Conservation (phyloP, 192 early-diverging fungal genomes). For the Chytriomyces hyalinus region DNA sequence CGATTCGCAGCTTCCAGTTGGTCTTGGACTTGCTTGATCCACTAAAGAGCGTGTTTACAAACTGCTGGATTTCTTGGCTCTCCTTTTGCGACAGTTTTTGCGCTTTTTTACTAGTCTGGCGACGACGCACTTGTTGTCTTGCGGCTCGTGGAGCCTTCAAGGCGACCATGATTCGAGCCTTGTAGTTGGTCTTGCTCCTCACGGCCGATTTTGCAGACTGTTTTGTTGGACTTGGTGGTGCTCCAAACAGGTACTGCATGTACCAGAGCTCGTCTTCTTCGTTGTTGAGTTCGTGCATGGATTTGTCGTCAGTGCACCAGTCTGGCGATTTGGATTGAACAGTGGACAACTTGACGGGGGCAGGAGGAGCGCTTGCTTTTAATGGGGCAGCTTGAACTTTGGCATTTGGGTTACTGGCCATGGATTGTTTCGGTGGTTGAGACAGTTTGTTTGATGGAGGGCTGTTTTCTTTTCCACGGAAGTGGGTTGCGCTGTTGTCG, state of each 20-base stretch:
- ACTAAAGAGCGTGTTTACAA: neutral
- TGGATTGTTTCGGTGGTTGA: neutral
- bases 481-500: slow-evolving; percentile 4
- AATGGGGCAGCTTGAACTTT: neutral
- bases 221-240: neutral
- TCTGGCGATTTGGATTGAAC: neutral
- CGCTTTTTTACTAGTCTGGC: neutral
- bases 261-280: slow-evolving; percentile 25
- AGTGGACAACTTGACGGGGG: too few relatives aligned
- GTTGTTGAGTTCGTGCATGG: neutral
- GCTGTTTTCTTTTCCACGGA: neutral
- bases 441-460: too few relatives aligned
- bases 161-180: neutral
- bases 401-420: neutral
- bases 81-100: neutral
- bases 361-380: neutral
- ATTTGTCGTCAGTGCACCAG: slow-evolving; percentile 9
- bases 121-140: neutral
- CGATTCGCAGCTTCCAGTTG: neutral
- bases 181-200: slow-evolving; percentile 12
- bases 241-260: slow-evolving; percentile 16
- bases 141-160: neutral
- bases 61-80: neutral
- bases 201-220: neutral
- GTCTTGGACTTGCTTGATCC: neutral